Conservation (phyloP, 2,329 filamentous ascomycete genomes). For the Xylariomycetidae sp. region DNA sequence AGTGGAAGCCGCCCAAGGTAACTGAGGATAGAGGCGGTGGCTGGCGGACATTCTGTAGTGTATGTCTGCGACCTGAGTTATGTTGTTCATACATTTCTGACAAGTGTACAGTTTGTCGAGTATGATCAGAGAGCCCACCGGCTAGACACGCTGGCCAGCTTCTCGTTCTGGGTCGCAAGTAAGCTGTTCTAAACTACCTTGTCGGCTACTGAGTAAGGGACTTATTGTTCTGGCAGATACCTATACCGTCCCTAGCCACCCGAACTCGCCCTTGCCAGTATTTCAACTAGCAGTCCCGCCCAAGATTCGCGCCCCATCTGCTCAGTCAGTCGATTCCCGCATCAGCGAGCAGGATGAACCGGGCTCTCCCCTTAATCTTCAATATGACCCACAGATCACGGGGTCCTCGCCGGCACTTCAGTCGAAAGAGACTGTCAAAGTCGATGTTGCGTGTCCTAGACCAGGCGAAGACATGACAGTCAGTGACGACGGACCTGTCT, state of each 20-base stretch:
- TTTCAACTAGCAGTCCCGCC: conserved; percentile 69
- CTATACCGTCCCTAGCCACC: conserved; percentile 44
- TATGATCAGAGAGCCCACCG: conserved; percentile 92
- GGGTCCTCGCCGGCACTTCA: conserved; percentile 11
- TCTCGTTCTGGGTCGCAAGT: conserved; percentile 94
- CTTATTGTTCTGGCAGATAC: conserved; percentile 34
- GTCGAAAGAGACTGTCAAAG: conserved; percentile 59
- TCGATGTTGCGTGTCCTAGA: conserved; percentile 82
- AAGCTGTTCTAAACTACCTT: conserved; percentile 28
- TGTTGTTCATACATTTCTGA: conserved; percentile 20
- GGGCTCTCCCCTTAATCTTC: conserved; percentile 43
- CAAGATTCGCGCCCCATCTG: conserved; percentile 77
- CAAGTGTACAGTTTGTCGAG: conserved; percentile 70
- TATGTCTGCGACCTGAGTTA: conserved; percentile 34
- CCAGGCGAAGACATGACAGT: conserved; percentile 81
- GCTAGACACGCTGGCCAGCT: conserved; percentile 81
- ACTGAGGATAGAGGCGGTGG: conserved; percentile 81
- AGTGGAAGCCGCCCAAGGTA: conserved; percentile 85
- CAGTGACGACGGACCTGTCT: conserved; percentile 89
- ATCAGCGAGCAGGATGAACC: conserved; percentile 68
- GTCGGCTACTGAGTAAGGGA: conserved; percentile 8
- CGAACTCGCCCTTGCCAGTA: conserved; percentile 65
- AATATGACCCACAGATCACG: conserved; percentile 30
- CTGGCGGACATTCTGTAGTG: conserved; percentile 93
- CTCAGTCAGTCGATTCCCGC: conserved; percentile 80